These are phyloP conservation scores for Akanthomyces muscarius DNA, from an alignment of 2,329 filamentous ascomycete species.

Conservation along the genomic window DNA sequence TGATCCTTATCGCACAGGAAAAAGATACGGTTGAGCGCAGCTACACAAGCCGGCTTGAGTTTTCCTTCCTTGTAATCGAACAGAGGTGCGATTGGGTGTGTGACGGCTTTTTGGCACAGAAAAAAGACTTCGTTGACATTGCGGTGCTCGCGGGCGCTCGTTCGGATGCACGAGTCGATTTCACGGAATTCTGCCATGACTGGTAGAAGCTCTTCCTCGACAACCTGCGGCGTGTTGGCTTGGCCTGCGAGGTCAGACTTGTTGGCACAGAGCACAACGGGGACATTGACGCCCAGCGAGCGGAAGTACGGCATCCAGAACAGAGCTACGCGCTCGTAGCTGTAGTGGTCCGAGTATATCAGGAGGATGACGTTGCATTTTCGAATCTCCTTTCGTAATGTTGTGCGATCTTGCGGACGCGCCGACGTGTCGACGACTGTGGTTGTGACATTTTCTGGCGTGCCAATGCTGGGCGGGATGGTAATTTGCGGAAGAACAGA, in stretches of 20 bases:
- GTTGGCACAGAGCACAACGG: slow-evolving; percentile 93
- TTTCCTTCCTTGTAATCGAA: slow-evolving; percentile 92
- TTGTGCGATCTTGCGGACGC: slow-evolving; percentile 86
- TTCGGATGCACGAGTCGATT: slow-evolving; percentile 95
- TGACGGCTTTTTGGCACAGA: slow-evolving; percentile 96
- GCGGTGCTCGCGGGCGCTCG: slow-evolving; percentile 84
- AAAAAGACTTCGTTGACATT: slow-evolving; percentile 98
- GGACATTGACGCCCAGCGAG: slow-evolving; percentile 96
- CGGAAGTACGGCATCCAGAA: slow-evolving; percentile 99
- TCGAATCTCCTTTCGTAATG: slow-evolving; percentile 86
- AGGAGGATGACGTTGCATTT: slow-evolving; percentile 96
- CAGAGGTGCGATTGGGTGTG: slow-evolving; percentile 90
- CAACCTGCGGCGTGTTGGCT: slow-evolving; percentile 73
- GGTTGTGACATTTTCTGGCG: slow-evolving; percentile 93
- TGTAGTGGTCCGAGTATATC: slow-evolving; percentile 98
- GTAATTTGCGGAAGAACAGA: slow-evolving; percentile 91
- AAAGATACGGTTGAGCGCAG: slow-evolving; percentile 84
- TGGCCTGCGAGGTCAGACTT: slow-evolving; percentile 84
- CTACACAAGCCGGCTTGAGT: slow-evolving; percentile 83
- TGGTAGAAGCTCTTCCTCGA: slow-evolving; percentile 96
- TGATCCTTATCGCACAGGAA: slow-evolving; percentile 96
- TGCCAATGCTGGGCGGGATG: slow-evolving; percentile 86
- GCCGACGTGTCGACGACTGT: slow-evolving; percentile 97
- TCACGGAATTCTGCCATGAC: slow-evolving; percentile 99
- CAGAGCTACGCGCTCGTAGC: slow-evolving; percentile 91